Percentiles rank a stretch among this genome's conserved stretches.
Evolutionary conservation across 768 basidiomycete genomes (phyloP).

Genomic region (Coprinopsis sp.): DNA sequence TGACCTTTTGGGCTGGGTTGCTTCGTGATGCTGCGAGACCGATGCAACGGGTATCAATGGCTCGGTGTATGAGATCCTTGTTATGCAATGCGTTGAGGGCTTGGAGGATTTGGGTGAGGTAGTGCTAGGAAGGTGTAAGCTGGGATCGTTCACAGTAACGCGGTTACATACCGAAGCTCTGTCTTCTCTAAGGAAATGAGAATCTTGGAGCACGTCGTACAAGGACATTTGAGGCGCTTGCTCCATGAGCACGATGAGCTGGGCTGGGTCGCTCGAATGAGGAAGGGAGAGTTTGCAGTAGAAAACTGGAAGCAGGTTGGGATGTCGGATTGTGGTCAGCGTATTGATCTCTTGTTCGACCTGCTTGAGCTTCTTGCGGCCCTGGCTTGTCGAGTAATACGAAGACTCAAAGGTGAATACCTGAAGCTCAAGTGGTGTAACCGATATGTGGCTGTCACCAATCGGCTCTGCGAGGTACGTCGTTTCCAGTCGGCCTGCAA

Average conservation of each 20-base stretch:
- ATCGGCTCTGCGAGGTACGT: conserved; percentile 73
- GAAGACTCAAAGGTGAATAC: conserved; percentile 59
- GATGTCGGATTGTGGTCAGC: conserved; percentile 54
- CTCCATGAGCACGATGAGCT: conserved; percentile 67
- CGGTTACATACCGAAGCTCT: conserved; percentile 54
- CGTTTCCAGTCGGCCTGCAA: conserved; percentile 56
- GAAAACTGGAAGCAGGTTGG: conserved; percentile 61
- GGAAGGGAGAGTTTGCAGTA: conserved; percentile 62
- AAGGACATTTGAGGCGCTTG: conserved; percentile 62
- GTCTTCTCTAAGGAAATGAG: conserved; percentile 67
- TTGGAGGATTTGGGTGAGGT: conserved; percentile 66
- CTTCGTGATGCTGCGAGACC: conserved; percentile 49
- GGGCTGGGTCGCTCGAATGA: conserved; percentile 43
- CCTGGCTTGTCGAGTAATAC: conserved; percentile 68
- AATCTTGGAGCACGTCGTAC: conserved; percentile 72
- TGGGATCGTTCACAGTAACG: neutral
- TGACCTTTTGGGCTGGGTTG: conserved; percentile 45
- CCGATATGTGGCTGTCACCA: conserved; percentile 54
- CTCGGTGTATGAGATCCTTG: conserved; percentile 64
- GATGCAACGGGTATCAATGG: conserved; percentile 56
- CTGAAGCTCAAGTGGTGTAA: conserved; percentile 63
- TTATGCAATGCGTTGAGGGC: conserved; percentile 67
- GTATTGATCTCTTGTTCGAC: conserved; percentile 63
- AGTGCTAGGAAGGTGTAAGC: conserved; percentile 47
- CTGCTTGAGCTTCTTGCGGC: conserved; percentile 64